Conservation (phyloP, 495 filamentous ascomycete genomes). For the Aspergillus bertholletiae region DNA sequence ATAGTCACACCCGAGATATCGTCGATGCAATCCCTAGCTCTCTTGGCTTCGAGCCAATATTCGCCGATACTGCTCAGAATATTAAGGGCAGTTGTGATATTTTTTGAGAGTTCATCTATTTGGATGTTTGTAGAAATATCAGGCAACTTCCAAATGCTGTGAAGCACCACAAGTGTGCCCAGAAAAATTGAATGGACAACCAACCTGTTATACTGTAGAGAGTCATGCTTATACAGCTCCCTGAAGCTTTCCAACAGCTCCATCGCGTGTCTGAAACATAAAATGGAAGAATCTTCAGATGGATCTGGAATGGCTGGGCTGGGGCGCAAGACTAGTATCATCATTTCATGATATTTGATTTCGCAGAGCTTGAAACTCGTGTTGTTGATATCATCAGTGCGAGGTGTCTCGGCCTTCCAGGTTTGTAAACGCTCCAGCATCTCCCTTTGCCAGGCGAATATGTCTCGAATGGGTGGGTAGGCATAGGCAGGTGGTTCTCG, state of each 20-base stretch:
- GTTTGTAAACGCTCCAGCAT: slow-evolving; percentile 30
- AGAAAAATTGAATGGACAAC: slow-evolving; percentile 42
- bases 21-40: slow-evolving; percentile 41
- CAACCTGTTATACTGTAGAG: slow-evolving; percentile 36
- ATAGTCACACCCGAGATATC: slow-evolving; percentile 37
- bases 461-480: slow-evolving; percentile 35
- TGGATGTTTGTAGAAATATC: slow-evolving; percentile 27
- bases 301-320: slow-evolving; percentile 42
- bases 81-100: slow-evolving; percentile 34
- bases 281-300: slow-evolving; percentile 26
- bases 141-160: slow-evolving; percentile 39
- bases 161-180: slow-evolving; percentile 37
- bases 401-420: slow-evolving; percentile 32
- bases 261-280: slow-evolving; percentile 36
- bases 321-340: slow-evolving; percentile 39
- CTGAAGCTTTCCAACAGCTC: slow-evolving; percentile 30
- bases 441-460: slow-evolving; percentile 36
- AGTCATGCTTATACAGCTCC: slow-evolving; percentile 31
- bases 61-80: slow-evolving; percentile 47
- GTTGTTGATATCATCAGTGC: background rate
- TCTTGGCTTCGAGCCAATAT: slow-evolving; percentile 41
- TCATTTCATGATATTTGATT: slow-evolving; percentile 41
- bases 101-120: slow-evolving; percentile 35
- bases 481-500: slow-evolving; percentile 36
- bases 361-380: slow-evolving; percentile 24